Conservation (phyloP, 257 asterid species). For the Dorcoceras hygrometricum region DNA sequence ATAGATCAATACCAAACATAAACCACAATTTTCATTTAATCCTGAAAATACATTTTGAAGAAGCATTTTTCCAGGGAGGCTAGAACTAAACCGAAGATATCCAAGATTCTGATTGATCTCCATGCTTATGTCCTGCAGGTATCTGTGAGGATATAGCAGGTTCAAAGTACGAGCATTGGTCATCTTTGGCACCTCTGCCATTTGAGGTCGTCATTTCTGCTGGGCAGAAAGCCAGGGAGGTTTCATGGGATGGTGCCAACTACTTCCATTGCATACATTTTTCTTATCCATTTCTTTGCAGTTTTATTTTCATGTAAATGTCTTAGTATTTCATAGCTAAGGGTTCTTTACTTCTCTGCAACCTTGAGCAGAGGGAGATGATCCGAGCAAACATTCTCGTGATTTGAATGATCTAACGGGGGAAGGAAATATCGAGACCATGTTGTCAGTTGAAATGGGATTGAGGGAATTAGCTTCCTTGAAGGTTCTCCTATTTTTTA, state of each 20-base stretch:
- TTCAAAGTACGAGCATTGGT: slow-evolving; percentile 86
- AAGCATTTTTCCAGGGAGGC: not conserved
- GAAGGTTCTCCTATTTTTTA: slow-evolving; percentile 50
- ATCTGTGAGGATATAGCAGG: slow-evolving; percentile 85
- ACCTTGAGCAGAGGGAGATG: slow-evolving; percentile 49
- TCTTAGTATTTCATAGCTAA: slow-evolving; percentile 23
- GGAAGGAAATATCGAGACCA: slow-evolving; percentile 98
- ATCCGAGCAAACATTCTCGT: slow-evolving; percentile 47
- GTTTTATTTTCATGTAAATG: slow-evolving; percentile 9
- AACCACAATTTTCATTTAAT: not conserved
- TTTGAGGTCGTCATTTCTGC: slow-evolving; percentile 94
- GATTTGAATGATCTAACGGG: slow-evolving; percentile 87
- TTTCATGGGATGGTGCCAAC: slow-evolving; percentile 73
- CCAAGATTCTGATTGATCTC: slow-evolving; percentile 11
- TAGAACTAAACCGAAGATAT: slow-evolving; percentile 5
- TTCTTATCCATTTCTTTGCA: slow-evolving; percentile 17
- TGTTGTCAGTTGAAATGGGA: slow-evolving; percentile 99
- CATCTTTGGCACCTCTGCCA: slow-evolving; percentile 97
- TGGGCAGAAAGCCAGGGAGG: slow-evolving; percentile 94
- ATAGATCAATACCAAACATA: no score
- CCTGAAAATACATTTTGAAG: not conserved
- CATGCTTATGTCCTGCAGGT: slow-evolving; percentile 45
- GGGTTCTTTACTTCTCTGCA: slow-evolving; percentile 27
- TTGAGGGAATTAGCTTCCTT: slow-evolving; percentile 91
- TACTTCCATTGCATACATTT: slow-evolving; percentile 25